These are phyloP conservation scores for Castanopsis chinensis DNA, from an alignment of 306 rosid genomes.

Conservation along the genomic window DNA sequence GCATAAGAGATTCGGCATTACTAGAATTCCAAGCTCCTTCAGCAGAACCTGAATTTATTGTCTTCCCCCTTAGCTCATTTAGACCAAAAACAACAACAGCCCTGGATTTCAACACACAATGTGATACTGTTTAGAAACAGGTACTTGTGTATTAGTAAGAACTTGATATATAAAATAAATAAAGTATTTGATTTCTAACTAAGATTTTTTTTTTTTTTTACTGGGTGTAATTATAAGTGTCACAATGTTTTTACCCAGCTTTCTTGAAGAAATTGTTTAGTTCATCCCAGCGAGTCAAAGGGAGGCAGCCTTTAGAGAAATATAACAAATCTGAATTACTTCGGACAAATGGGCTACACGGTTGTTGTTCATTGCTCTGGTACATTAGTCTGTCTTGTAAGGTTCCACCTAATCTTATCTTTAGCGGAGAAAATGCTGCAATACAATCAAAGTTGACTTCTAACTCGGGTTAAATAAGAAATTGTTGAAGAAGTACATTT, in stretches of 20 bases:
- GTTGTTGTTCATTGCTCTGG: slow-evolving; percentile 39
- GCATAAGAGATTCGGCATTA: slow-evolving; percentile 73
- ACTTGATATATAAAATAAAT: slow-evolving; percentile 8
- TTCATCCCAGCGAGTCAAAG: slow-evolving; percentile 86
- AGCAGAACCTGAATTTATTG: slow-evolving; percentile 34
- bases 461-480: neutral
- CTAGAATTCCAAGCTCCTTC: slow-evolving; percentile 72
- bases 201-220: too few relatives aligned
- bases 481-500: neutral
- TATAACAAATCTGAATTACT: slow-evolving; percentile 45
- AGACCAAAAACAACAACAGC: slow-evolving; percentile 79
- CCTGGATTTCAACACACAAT: slow-evolving; percentile 48
- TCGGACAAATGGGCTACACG: slow-evolving; percentile 54
- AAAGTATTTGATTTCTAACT: neutral
- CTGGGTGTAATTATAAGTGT: neutral
- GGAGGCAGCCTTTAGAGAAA: slow-evolving; percentile 75
- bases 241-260: slow-evolving; percentile 60
- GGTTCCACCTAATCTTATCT: slow-evolving; percentile 83
- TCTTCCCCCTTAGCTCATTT: slow-evolving; percentile 74
- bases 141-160: neutral
- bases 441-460: slow-evolving; percentile 21
- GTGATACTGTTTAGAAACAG: slow-evolving; percentile 6
- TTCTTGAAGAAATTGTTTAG: slow-evolving; percentile 68
- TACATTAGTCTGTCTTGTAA: slow-evolving; percentile 80
- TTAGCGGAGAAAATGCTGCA: slow-evolving; percentile 95